Evolutionary conservation across 2,329 filamentous ascomycete species (phyloP).

Genomic region (Sclerotinia subarctica): DNA sequence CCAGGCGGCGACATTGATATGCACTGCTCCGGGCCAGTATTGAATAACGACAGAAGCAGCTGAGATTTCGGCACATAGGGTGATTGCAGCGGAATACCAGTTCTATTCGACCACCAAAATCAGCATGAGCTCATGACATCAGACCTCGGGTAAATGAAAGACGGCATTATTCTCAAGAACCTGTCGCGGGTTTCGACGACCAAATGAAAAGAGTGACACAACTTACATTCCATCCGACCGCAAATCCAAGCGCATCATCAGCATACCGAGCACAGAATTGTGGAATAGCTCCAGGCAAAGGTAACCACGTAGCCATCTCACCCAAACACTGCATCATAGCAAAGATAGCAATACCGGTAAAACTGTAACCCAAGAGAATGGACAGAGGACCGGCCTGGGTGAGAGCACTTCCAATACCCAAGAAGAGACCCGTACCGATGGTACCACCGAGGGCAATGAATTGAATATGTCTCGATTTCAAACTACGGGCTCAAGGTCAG

Average conservation of each 20-base stretch:
- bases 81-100: conserved; percentile 37
- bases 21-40: conserved; percentile 43
- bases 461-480: conserved; percentile 51
- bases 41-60: conserved; percentile 50
- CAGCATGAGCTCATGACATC: conserved; percentile 11
- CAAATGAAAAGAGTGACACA: conserved; percentile 55
- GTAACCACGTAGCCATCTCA: conserved; percentile 51
- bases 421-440: conserved; percentile 54
- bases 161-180: background rate
- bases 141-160: background rate
- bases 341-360: conserved; percentile 51
- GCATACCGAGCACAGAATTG: conserved; percentile 45
- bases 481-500: conserved; percentile 22
- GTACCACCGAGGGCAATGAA: conserved; percentile 59
- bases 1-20: conserved; percentile 37
- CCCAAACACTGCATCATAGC: conserved; percentile 50
- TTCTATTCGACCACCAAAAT: conserved; percentile 26
- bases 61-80: conserved; percentile 48
- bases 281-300: conserved; percentile 51
- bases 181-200: too few species aligned
- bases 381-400: conserved; percentile 53
- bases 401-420: conserved; percentile 52
- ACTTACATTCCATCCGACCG: conserved; percentile 57
- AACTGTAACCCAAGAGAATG: conserved; percentile 51
- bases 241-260: conserved; percentile 54